These are phyloP conservation scores for Podaxis mareebaensis DNA, from an alignment of 768 basidiomycete genomes.

Conservation along the genomic window DNA sequence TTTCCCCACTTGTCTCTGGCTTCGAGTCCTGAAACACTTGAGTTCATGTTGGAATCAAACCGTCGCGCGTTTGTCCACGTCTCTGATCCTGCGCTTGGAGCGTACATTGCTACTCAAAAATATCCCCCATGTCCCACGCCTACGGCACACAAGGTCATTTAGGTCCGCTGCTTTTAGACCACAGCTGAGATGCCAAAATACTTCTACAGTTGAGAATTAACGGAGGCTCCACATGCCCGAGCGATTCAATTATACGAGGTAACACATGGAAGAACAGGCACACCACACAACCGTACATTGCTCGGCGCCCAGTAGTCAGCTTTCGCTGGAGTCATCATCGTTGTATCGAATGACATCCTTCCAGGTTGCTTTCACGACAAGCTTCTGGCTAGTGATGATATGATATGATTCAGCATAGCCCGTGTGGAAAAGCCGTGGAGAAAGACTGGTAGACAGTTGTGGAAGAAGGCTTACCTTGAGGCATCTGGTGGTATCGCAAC, in stretches of 20 bases:
- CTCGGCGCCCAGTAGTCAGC: slow-evolving; percentile 1
- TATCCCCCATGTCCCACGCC: slow-evolving; percentile 3
- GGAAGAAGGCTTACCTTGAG: slow-evolving; percentile 8
- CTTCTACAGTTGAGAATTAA: slow-evolving; percentile 11
- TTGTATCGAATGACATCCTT: slow-evolving; percentile 13
- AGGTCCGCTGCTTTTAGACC: neutral
- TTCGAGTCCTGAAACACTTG: slow-evolving; percentile 11
- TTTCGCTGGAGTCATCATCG: neutral
- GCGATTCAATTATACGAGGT: neutral
- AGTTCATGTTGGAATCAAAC: neutral
- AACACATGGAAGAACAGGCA: neutral
- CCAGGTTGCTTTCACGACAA: slow-evolving; percentile 18
- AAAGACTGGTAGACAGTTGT: neutral
- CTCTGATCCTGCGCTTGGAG: neutral
- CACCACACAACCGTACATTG: neutral
- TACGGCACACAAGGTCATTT: neutral
- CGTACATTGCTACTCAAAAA: neutral
- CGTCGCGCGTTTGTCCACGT: neutral
- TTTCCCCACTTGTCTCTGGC: slow-evolving; percentile 7
- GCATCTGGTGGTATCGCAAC: slow-evolving; percentile 46
- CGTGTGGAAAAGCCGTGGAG: neutral
- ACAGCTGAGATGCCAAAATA: slow-evolving; percentile 13
- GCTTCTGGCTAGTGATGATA: slow-evolving; percentile 16
- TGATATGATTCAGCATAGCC: slow-evolving; percentile 18
- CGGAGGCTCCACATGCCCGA: slow-evolving; percentile 7